A percentile compares a stretch with the other conserved stretches of the same genome.
phyloP scores from a whole-genome alignment of 2,329 filamentous ascomycete genomes.

The Sclerotinia trifoliorum region DNA sequence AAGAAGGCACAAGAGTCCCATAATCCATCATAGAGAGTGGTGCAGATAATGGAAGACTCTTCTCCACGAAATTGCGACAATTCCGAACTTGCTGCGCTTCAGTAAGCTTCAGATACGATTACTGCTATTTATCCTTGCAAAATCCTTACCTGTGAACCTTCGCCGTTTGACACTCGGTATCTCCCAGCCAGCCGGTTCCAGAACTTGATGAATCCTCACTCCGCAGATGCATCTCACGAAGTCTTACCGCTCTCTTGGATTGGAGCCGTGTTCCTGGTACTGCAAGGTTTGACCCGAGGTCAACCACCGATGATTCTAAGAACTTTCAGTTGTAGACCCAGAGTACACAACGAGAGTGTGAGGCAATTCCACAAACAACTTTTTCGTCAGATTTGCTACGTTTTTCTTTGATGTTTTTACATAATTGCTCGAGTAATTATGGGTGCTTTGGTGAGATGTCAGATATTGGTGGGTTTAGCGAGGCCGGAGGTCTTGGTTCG shows the following conservation, averaged over 20 bases:
- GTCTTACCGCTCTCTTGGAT: neutral
- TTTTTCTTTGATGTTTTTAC: neutral
- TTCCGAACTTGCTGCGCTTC: neutral
- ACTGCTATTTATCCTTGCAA: neutral
- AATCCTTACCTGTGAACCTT: neutral
- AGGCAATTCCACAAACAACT: neutral
- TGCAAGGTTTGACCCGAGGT: neutral
- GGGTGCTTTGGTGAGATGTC: neutral
- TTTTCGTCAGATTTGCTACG: neutral
- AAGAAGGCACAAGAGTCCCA: neutral
- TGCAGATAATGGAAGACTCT: no score
- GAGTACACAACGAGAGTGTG: neutral
- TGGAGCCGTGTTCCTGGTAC: neutral
- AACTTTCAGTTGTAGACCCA: neutral
- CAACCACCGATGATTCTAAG: neutral
- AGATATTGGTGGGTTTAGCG: conserved; percentile 3
- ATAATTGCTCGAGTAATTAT: neutral
- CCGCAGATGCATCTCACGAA: neutral
- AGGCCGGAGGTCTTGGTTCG: neutral
- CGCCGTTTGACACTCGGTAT: neutral
- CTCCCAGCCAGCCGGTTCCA: no score
- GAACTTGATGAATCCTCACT: neutral
- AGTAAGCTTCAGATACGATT: no score
- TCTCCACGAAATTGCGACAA: neutral
- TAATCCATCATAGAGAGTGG: neutral